phyloP scores from a whole-genome alignment of 202 grass and related monocot genomes.

The Sporobolus alterniflorus region DNA sequence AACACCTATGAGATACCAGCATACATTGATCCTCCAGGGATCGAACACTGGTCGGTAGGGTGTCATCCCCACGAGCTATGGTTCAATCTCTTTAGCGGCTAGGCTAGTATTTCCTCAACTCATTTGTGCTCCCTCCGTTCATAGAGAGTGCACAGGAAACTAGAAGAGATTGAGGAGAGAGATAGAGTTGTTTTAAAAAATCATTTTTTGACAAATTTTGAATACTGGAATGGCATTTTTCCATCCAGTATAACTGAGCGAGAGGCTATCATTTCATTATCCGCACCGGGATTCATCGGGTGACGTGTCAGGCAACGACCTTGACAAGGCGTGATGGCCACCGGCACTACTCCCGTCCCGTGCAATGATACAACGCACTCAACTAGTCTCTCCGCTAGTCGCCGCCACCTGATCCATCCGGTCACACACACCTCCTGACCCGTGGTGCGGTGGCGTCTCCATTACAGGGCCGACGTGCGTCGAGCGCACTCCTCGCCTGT shows the following conservation, averaged over 20 bases:
- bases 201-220: too few species aligned
- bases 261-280: background rate
- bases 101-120: background rate
- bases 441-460: constrained; percentile 29
- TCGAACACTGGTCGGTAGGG: too few species aligned
- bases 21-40: too few species aligned
- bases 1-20: too few species aligned
- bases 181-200: too few species aligned
- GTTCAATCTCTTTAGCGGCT: too few species aligned
- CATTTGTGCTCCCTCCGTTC: too few species aligned
- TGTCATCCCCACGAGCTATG: too few species aligned
- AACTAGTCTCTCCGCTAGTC: background rate
- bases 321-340: constrained; percentile 2
- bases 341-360: constrained; percentile 23
- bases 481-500: background rate
- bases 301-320: constrained; percentile 18
- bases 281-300: background rate
- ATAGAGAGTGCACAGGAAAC: too few species aligned
- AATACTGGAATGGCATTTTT: too few species aligned
- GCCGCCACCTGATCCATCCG: background rate
- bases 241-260: too few species aligned
- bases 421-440: background rate
- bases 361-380: constrained; percentile 39
- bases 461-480: background rate
- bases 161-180: too few species aligned